Percentiles rank a stretch among this genome's conserved stretches.
phyloP scores from a whole-genome alignment of 768 basidiomycete species.

The Calocybe cyanea region DNA sequence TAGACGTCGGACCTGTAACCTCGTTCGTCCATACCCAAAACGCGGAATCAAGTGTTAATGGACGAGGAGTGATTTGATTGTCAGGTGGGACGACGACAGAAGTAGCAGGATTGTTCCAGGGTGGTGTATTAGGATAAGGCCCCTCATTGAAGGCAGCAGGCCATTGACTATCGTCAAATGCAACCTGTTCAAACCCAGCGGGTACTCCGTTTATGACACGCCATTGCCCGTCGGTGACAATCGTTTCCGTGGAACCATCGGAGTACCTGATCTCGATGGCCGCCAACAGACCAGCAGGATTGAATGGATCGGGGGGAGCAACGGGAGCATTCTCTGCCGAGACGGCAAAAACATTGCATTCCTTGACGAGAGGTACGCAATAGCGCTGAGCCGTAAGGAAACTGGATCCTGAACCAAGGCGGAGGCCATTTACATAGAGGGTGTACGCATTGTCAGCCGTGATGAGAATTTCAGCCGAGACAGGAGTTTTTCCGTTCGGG shows the following conservation, averaged over 20 bases:
- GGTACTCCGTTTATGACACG: constrained; percentile 20
- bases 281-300: constrained; percentile 27
- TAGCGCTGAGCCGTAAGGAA: constrained; percentile 21
- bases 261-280: constrained; percentile 27
- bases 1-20: constrained; percentile 13
- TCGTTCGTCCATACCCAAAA: constrained; percentile 33
- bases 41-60: constrained; percentile 20
- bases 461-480: constrained; percentile 27
- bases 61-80: constrained; percentile 13
- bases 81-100: constrained; percentile 13
- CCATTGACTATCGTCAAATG: constrained; percentile 29
- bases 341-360: constrained; percentile 31
- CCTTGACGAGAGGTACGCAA: constrained; percentile 23
- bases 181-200: constrained; percentile 24
- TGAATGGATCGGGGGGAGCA: background rate
- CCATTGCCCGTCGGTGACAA: constrained; percentile 30
- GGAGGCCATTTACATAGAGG: constrained; percentile 27
- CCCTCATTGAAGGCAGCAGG: constrained; percentile 22
- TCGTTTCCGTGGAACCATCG: constrained; percentile 25
- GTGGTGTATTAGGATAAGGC: constrained; percentile 10
- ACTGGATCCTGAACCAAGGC: constrained; percentile 20
- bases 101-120: constrained; percentile 9
- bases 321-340: constrained; percentile 17
- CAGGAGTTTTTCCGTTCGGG: constrained; percentile 21
- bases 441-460: constrained; percentile 27